Percentiles rank a stretch among this genome's conserved stretches.
Conservation (phyloP, 208 protist genomes). For the Porcisia deanei region DNA sequence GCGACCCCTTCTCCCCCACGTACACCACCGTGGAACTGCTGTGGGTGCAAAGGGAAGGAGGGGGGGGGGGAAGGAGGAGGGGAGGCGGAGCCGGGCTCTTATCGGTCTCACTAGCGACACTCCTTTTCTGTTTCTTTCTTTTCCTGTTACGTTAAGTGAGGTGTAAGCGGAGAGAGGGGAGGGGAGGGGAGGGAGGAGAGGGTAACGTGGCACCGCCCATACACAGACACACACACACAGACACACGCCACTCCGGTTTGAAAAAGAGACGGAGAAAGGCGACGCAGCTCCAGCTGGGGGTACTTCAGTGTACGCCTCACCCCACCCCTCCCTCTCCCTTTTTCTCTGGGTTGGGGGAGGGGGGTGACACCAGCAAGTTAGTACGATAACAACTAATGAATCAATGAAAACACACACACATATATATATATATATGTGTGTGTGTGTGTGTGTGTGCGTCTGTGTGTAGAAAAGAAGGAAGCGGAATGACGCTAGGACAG, state of each 20-base stretch:
- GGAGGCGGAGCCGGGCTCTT: not conserved
- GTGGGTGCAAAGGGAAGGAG: not conserved
- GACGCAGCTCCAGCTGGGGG: not conserved
- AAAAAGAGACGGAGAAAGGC: not conserved
- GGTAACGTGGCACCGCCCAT: not conserved
- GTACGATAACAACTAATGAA: too few relatives aligned
- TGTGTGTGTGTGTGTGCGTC: too few relatives aligned
- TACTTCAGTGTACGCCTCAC: not conserved
- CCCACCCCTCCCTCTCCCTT: too few relatives aligned
- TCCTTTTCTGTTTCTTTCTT: not conserved
- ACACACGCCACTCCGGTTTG: not conserved
- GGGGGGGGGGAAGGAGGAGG: too few relatives aligned
- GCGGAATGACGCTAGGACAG: not conserved
- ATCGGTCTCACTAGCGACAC: not conserved
- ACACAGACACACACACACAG: not conserved
- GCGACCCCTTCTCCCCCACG: not conserved
- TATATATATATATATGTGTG: too few relatives aligned
- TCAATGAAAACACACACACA: not conserved
- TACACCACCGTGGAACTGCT: not conserved
- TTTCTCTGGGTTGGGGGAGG: not conserved
- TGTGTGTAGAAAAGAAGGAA: too few relatives aligned
- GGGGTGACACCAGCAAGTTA: too few relatives aligned
- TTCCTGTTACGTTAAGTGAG: not conserved
- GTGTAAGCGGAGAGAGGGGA: not conserved
- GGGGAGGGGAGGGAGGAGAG: too few relatives aligned